Evolutionary conservation across 768 basidiomycete species (phyloP), one percentile per base, ranked within the genome.

Genomic region (Flagelloscypha sp.): DNA sequence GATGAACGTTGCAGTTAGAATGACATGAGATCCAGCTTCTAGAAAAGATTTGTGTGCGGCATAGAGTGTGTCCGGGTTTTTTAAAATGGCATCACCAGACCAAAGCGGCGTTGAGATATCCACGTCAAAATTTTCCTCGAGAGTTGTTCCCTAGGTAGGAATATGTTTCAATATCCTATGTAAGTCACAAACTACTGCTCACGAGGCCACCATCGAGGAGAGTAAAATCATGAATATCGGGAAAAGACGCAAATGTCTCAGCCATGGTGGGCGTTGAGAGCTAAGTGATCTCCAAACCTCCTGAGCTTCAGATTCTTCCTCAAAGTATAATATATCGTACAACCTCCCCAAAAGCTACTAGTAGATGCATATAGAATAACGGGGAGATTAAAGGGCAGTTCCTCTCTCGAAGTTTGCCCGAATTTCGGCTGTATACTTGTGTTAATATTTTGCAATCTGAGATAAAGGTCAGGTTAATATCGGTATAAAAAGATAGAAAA

Each of bases 321-420:
- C n/a, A n/a, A n/a, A n/a, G n/a, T n/a, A n/a, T n/a, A n/a, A n/a
- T n/a, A n/a, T n/a, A n/a, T n/a, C n/a, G n/a, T n/a, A n/a, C n/a
- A n/a, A n/a, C n/a, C n/a, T n/a, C n/a, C n/a, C n/a, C n/a, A n/a
- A n/a, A n/a, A n/a, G n/a, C n/a, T n/a, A n/a, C n/a, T n/a, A n/a
- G n/a, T n/a, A n/a, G n/a, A n/a, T n/a, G n/a, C n/a, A 46, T 38
- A 16, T 22, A 35, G 10, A 28, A 15, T 31, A 24, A 44, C 37
- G 8, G 12, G 13, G 18, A 40, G 36, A 35, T 59, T 61, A 94
- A 29, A 97, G 60, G 20, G 93, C 92, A 6, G 93, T 94, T 35
- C 94, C 94, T 45, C 94, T 82, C 56, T 99, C 94, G 70, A 98
- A 98, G 59, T 90, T 97, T 16, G 88, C 90, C 32, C 92, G 79